These are phyloP conservation scores for Silene latifolia DNA, from an alignment of 148 eudicot genomes.

Conservation along the genomic window DNA sequence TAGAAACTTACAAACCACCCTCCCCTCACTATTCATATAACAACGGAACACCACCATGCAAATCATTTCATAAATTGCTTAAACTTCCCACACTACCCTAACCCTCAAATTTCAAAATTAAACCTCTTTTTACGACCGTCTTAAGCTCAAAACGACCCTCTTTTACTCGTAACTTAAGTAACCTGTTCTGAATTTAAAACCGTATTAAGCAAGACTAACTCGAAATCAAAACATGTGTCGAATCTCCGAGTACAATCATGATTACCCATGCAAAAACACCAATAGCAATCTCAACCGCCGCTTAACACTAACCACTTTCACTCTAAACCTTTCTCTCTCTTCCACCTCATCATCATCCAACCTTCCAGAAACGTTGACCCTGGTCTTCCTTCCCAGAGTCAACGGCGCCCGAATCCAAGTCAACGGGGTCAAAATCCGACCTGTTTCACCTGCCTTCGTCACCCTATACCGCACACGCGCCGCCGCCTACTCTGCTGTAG, in stretches of 20 bases:
- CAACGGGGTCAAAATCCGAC: constrained; percentile 37
- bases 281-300: not conserved
- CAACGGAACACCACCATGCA: no score
- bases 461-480: constrained; percentile 40
- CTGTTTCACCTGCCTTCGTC: constrained; percentile 50
- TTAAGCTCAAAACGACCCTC: not conserved
- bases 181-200: no score
- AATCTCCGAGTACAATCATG: not conserved
- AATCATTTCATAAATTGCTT: no score
- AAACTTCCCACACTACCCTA: not conserved
- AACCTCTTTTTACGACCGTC: no score
- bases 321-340: not conserved
- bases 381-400: not conserved
- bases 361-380: not conserved
- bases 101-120: no score
- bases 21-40: not conserved
- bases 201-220: no score
- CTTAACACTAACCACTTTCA: not conserved
- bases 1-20: not conserved
- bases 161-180: no score
- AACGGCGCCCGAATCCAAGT: constrained; percentile 25
- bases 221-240: not conserved
- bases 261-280: not conserved
- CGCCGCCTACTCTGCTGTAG: constrained; percentile 18
- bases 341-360: not conserved